Conservation (phyloP, 2,329 filamentous ascomycete genomes). For the Sclerotinia glacialis region DNA sequence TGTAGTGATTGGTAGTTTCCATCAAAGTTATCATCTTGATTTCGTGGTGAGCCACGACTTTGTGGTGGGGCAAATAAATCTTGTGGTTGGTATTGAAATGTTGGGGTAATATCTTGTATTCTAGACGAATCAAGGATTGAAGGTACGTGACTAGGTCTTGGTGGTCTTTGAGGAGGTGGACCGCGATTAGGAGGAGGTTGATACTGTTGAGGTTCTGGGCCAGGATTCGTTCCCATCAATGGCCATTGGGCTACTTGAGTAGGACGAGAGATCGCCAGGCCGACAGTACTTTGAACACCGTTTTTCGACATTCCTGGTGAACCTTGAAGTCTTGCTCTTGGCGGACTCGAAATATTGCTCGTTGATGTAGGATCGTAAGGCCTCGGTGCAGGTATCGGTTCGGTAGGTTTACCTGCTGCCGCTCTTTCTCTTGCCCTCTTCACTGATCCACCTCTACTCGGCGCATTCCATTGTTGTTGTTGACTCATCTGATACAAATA, state of each 20-base stretch:
- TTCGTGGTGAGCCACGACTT: slow-evolving; percentile 31
- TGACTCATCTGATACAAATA: slow-evolving; percentile 34
- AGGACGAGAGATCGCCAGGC: slow-evolving; percentile 49
- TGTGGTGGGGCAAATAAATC: slow-evolving; percentile 38
- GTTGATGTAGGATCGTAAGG: slow-evolving; percentile 28
- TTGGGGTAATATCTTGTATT: slow-evolving; percentile 54
- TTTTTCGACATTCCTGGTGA: slow-evolving; percentile 28
- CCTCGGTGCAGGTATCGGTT: slow-evolving; percentile 31
- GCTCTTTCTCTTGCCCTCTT: slow-evolving; percentile 54
- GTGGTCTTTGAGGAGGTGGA: slow-evolving; percentile 56
- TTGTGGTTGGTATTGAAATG: slow-evolving; percentile 46
- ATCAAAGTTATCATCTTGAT: slow-evolving; percentile 19
- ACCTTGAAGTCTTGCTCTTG: slow-evolving; percentile 31
- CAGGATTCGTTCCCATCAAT: slow-evolving; percentile 39
- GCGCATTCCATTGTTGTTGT: slow-evolving; percentile 32
- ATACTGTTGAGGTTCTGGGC: slow-evolving; percentile 43
- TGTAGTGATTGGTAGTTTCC: slow-evolving; percentile 17
- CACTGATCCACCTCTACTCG: slow-evolving; percentile 45
- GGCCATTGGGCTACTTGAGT: slow-evolving; percentile 55
- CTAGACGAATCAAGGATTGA: slow-evolving; percentile 57
- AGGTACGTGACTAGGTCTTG: slow-evolving; percentile 58
- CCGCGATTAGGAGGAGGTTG: slow-evolving; percentile 51
- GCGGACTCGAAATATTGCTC: slow-evolving; percentile 24
- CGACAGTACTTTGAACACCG: slow-evolving; percentile 32
- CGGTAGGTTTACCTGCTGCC: slow-evolving; percentile 43